These are phyloP conservation scores for Fusarium sororula DNA, from an alignment of 2,329 filamentous ascomycete genomes.

Conservation along the genomic window DNA sequence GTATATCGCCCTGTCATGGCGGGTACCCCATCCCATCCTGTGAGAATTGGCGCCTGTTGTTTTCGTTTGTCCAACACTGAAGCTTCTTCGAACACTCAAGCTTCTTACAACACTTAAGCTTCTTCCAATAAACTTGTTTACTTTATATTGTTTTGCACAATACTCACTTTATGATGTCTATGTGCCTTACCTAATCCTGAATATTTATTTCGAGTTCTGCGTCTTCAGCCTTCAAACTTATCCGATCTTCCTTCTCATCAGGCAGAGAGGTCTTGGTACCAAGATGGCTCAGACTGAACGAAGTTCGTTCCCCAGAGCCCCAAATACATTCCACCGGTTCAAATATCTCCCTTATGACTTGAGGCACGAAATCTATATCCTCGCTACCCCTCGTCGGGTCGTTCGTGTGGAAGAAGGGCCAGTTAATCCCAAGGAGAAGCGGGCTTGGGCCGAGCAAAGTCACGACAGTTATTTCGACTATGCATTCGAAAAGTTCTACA, in stretches of 20 bases:
- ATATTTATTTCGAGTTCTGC: fast-evolving
- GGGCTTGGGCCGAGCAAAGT: background rate
- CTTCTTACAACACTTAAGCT: background rate
- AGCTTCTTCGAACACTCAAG: background rate
- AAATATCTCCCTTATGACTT: background rate
- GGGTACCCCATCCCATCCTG: background rate
- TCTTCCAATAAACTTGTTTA: background rate
- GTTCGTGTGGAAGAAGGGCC: background rate
- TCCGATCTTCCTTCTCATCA: background rate
- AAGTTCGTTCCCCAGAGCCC: too few relatives aligned
- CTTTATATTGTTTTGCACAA: background rate
- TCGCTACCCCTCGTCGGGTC: background rate
- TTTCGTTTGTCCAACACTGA: background rate
- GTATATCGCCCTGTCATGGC: background rate
- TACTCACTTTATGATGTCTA: too few relatives aligned
- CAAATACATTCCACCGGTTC: background rate
- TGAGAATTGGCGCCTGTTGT: too few relatives aligned
- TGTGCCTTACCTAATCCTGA: fast-evolving
- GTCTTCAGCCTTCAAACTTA: background rate
- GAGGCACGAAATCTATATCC: background rate
- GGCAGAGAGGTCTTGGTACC: too few relatives aligned
- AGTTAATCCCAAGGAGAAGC: background rate
- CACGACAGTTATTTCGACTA: background rate
- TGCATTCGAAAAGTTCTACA: background rate
- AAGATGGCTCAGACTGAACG: background rate